Evolutionary conservation across 306 rosid genomes (phyloP).

Genomic region (Cucurbita argyrosperma): DNA sequence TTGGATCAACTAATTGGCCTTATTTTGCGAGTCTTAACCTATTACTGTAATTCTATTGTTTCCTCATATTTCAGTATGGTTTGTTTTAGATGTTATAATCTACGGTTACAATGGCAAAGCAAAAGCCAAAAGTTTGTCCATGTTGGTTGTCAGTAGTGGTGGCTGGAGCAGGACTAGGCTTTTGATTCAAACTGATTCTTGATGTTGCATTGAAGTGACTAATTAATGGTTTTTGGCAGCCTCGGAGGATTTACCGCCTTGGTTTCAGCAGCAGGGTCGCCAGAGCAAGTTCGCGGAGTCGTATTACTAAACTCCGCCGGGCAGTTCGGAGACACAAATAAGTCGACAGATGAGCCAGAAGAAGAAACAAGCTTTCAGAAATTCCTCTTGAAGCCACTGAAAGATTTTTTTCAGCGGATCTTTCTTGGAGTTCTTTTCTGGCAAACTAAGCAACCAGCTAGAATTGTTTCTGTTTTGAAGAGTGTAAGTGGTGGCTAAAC

Average conservation of each 20-base stretch:
- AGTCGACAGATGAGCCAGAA: conserved; percentile 27
- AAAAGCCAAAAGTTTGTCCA: not conserved
- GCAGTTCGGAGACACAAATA: conserved; percentile 57
- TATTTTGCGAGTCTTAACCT: not conserved
- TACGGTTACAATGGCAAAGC: not conserved
- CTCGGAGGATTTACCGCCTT: conserved; percentile 93
- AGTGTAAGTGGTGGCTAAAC: conserved; percentile 37
- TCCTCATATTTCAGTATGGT: not conserved
- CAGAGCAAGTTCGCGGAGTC: conserved; percentile 61
- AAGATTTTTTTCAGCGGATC: conserved; percentile 68
- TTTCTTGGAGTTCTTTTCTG: conserved; percentile 82
- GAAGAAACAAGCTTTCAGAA: conserved; percentile 51
- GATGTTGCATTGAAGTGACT: not conserved
- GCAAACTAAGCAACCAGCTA: conserved; percentile 89
- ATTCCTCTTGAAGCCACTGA: conserved; percentile 51
- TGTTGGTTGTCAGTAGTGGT: not conserved
- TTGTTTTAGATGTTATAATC: not conserved
- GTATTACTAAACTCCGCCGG: conserved; percentile 81
- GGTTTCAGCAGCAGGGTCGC: conserved; percentile 65
- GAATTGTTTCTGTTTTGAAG: conserved; percentile 59
- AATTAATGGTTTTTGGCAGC: conserved; percentile 33
- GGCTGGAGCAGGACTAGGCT: not conserved
- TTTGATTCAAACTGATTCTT: not conserved
- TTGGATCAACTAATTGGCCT: no score
- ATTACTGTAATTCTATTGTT: not conserved